Percentiles rank a stretch among this genome's conserved stretches.
Evolutionary conservation across 352 stramenopile genomes (phyloP).

Genomic region (Hyphochytrium catenoides): DNA sequence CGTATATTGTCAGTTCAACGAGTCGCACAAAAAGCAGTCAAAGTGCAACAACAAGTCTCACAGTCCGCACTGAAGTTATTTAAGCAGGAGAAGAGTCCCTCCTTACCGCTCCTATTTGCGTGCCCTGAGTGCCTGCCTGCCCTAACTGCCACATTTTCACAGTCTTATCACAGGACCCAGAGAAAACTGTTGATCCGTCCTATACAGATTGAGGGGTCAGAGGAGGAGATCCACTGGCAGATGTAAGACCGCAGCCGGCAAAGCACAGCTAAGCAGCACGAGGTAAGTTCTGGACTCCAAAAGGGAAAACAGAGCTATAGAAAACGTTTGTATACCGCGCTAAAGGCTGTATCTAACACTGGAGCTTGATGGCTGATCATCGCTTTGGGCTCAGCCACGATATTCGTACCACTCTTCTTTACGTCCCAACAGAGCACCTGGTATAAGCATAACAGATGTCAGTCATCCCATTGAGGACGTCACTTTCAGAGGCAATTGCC

Average conservation of each 20-base stretch:
- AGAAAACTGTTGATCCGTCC: constrained; percentile 81
- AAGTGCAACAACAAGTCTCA: not conserved
- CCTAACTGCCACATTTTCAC: constrained; percentile 82
- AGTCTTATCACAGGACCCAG: constrained; percentile 73
- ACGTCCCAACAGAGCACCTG: constrained; percentile 55
- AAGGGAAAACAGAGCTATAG: not conserved
- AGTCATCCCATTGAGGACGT: too few species aligned
- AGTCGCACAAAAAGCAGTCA: too few species aligned
- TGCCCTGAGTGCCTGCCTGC: constrained; percentile 28
- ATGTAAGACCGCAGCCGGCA: not conserved
- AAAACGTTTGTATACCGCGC: constrained; percentile 23
- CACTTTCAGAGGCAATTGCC: too few species aligned
- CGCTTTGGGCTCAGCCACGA: constrained; percentile 43
- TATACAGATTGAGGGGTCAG: too few species aligned
- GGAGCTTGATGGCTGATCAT: constrained; percentile 65
- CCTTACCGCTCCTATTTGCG: constrained; percentile 45
- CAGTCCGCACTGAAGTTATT: not conserved
- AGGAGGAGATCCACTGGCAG: too few species aligned
- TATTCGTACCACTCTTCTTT: constrained; percentile 31
- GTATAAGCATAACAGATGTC: too few species aligned
- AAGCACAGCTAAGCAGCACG: not conserved
- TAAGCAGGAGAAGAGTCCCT: constrained; percentile 15
- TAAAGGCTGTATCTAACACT: constrained; percentile 74
- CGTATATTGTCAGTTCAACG: too few species aligned
- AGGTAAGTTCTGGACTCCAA: not conserved